phyloP scores from a whole-genome alignment of 2,329 filamentous ascomycete species.

The Coniochaeta pulveracea region DNA sequence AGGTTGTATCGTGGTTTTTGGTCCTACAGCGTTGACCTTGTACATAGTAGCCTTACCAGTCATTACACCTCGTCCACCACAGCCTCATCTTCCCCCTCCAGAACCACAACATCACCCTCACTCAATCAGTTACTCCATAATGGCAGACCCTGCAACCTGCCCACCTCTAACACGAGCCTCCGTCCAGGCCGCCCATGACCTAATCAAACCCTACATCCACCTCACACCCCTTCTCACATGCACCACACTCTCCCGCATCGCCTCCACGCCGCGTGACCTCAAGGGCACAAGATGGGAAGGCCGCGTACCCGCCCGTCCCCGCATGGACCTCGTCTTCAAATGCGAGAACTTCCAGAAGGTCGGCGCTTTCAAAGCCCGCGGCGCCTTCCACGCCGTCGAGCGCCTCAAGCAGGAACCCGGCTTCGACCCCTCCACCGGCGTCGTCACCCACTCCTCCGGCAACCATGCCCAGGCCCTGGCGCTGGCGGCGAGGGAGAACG shows the following conservation, averaged over 20 bases:
- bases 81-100: background rate
- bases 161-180: slow-evolving; percentile 62
- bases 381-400: slow-evolving; percentile 77
- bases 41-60: no score
- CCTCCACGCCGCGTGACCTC: slow-evolving; percentile 57
- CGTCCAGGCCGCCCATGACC: slow-evolving; percentile 57
- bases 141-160: slow-evolving; percentile 42
- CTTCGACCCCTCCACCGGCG: no score
- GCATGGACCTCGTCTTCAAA: slow-evolving; percentile 78
- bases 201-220: slow-evolving; percentile 70
- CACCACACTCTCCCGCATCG: slow-evolving; percentile 60
- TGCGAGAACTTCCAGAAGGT: slow-evolving; percentile 88
- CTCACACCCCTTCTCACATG: slow-evolving; percentile 75
- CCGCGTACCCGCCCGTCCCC: slow-evolving; percentile 48
- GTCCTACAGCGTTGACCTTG: no score
- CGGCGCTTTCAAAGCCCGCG: slow-evolving; percentile 86
- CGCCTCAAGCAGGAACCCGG: slow-evolving; percentile 52
- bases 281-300: slow-evolving; percentile 44
- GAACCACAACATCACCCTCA: slow-evolving; percentile 1
- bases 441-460: slow-evolving; percentile 27
- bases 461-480: slow-evolving; percentile 93
- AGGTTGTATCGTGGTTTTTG: no score
- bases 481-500: slow-evolving; percentile 64
- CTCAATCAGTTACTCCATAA: slow-evolving; percentile 17
- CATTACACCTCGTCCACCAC: background rate